Percentiles rank a stretch among this genome's conserved stretches.
Evolutionary conservation across 2,329 filamentous ascomycete genomes (phyloP).

Genomic region (Paecilomyces niveus): DNA sequence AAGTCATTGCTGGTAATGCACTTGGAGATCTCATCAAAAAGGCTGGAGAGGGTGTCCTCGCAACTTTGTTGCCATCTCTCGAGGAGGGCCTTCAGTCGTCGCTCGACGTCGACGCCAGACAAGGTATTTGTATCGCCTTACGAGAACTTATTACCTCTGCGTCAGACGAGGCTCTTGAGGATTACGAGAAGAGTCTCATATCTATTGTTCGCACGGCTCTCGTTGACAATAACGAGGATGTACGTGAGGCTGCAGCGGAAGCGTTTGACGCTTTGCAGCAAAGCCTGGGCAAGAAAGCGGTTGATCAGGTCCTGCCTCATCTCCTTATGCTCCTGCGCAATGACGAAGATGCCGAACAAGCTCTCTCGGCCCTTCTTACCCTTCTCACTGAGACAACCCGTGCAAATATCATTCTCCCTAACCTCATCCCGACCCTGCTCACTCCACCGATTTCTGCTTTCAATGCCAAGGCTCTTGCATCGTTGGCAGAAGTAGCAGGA

Average conservation of each 20-base stretch:
- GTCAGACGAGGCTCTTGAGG: slow-evolving; percentile 78
- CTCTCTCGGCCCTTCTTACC: slow-evolving; percentile 83
- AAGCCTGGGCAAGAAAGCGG: slow-evolving; percentile 85
- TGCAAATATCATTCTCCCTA: slow-evolving; percentile 93
- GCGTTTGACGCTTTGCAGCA: slow-evolving; percentile 94
- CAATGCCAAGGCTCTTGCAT: slow-evolving; percentile 90
- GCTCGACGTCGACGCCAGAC: slow-evolving; percentile 84
- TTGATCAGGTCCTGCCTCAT: slow-evolving; percentile 91
- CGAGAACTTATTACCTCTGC: slow-evolving; percentile 89
- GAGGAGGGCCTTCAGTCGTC: slow-evolving; percentile 85
- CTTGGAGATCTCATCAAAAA: slow-evolving; percentile 95
- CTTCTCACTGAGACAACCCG: slow-evolving; percentile 87
- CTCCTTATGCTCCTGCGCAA: slow-evolving; percentile 83
- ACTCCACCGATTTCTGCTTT: slow-evolving; percentile 86
- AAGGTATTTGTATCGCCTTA: slow-evolving; percentile 94
- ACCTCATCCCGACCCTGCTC: slow-evolving; percentile 87
- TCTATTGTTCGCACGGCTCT: slow-evolving; percentile 89
- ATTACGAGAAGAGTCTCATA: slow-evolving; percentile 91
- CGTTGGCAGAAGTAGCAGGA: slow-evolving; percentile 83
- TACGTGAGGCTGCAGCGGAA: slow-evolving; percentile 91
- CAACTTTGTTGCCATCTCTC: slow-evolving; percentile 79
- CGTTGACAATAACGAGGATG: slow-evolving; percentile 81
- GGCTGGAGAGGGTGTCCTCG: slow-evolving; percentile 86
- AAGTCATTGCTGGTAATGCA: slow-evolving; percentile 95
- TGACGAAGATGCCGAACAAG: slow-evolving; percentile 83